Evolutionary conservation across 257 asterid genomes (phyloP), one percentile per base, ranked within the genome.

Genomic region (Solanum piurae): DNA sequence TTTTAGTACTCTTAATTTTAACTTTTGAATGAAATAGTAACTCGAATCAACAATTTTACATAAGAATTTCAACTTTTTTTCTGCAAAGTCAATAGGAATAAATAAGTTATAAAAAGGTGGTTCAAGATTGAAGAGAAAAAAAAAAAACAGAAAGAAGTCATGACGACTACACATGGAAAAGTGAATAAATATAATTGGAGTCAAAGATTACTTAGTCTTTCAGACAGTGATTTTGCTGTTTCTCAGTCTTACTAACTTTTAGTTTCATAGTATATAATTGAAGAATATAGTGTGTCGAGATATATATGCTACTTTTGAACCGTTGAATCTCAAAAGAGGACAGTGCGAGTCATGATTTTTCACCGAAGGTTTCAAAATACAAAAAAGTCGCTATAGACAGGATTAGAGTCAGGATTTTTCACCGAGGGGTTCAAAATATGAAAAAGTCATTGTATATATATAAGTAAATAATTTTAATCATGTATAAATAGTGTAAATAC

Each of bases 261-360:
- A 46, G 68, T 18, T 80, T 42, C 27, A 14, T 25, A 2, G 64
- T 55, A 9, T 33, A 34, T 72, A 25, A 16, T 42, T 25, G 66
- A 55, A 55, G 66, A 55, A 6, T 55, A 18, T 4, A 12, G 9
- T 27, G 60, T 79, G 84, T 76, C 21, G n/a, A 76, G 83, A 36
- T 76, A 40, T 40, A 38, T 40, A n/a, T n/a, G 73, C 33, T 33
- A 55, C 25, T 60, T 33, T 49, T 52, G 46, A 83, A 49, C 11
- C 23, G 86, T 49, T 83, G 86, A 83, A 90, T 91, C 94, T 86
- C 90, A 92, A 89, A 90, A 90, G 91, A 89, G 97, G 96, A 38
- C 44, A 0, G 44, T 38, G 44, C 9, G 44, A 38, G 12, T 38
- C 44, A 38, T 3, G 12, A 38, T 0, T 38, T 38, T 38, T 38